Base-by-base conservation (phyloP, 2,329 filamentous ascomycete species). In the Acrodontium crateriforme region DNA sequence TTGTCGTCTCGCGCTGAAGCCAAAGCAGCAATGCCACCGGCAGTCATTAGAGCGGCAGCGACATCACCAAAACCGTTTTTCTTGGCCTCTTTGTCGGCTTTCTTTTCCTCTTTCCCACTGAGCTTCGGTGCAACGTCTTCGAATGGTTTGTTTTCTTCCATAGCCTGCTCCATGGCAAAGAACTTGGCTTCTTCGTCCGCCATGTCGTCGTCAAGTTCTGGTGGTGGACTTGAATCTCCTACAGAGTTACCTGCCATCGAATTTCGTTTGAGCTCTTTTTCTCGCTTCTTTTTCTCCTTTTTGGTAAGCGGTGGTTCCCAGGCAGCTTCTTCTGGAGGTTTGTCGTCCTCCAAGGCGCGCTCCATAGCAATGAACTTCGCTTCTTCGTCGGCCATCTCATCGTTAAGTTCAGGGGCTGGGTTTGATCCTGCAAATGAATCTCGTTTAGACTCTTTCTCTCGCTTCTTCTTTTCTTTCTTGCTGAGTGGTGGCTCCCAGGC, bases 381-480 rank as follows among this genome's bases (percentile, higher is more conserved):
- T 28, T 22, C 13, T 4, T 22, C 20, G 13, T 22, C 20, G 8
- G 4, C 13, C 13, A 5, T 10, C n/a, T 10, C 20, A n/a, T 22
- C 20, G 8, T 12, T 22, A n/a, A n/a, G n/a, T n/a, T n/a, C n/a
- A 12, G 20, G 20, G n/a, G 20, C 13, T 12, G n/a, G 10, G 13
- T 22, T 8, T n/a, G n/a, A n/a, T n/a, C n/a, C n/a, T n/a, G n/a
- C n/a, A n/a, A n/a, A n/a, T n/a, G n/a, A n/a, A n/a, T n/a, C n/a
- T n/a, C n/a, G n/a, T n/a, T n/a, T 46, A 12, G 49, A 47, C 16
- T 52, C 54, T 45, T 63, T 65, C 16, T 64, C 58, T 6, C 37
- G 53, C 36, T 54, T 58, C 44, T 58, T 61, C 37, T 52, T 37
- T 49, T 52, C 49, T 25, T 47, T 49, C 38, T 50, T 50, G 31